Base-by-base conservation (phyloP, 2,329 filamentous ascomycete genomes). In the Taxawa tesnikishii region DNA sequence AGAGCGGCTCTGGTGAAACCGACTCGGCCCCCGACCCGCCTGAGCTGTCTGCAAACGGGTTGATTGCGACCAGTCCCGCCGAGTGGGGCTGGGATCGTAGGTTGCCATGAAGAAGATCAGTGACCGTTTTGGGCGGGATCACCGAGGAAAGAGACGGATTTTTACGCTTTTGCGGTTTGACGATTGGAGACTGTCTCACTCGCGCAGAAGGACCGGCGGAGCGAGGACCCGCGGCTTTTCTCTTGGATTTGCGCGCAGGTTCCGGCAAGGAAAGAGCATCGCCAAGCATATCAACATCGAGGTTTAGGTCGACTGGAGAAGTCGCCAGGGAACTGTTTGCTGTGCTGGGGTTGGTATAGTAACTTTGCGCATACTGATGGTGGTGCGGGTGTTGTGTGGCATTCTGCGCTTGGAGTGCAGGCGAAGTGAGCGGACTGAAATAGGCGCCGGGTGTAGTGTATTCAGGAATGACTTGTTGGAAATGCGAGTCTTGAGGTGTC, bases 341-440 rank as follows among this genome's bases (percentile, higher is more conserved):
- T 59, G 76, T 40, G 68, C 76, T 54, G 60, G 74, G 31, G 54
- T 63, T 43, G 50, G 62, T 43, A 43, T 56, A 48, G 55, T 62
- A 39, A 47, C 63, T 47, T 17, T 44, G 50, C 10, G 37, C 36
- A 30, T 48, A 49, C 41, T 40, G 53, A 48, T 36, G 28, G n/a
- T n/a, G n/a, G 29, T 48, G 49, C 41, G 39, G 53, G 49, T 61
- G 54, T 31, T 72, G 49, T 59, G 61, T 53, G 54, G 53, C 15
- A 38, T 63, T 72, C 51, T 85, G 79, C 2, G 81, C 79, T 52
- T 82, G 78, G 12, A 90, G 62, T 3, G 82, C 81, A 1, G 83
- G 83, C 11, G 83, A 90, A 4, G 80, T 85, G 29, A 90, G 65
- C 7, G 83, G 83, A 49, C 82, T 90, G 52, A 90, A 87, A 57